Base-by-base conservation (phyloP, 768 basidiomycete species). In the Cyclocybe cylindracea region DNA sequence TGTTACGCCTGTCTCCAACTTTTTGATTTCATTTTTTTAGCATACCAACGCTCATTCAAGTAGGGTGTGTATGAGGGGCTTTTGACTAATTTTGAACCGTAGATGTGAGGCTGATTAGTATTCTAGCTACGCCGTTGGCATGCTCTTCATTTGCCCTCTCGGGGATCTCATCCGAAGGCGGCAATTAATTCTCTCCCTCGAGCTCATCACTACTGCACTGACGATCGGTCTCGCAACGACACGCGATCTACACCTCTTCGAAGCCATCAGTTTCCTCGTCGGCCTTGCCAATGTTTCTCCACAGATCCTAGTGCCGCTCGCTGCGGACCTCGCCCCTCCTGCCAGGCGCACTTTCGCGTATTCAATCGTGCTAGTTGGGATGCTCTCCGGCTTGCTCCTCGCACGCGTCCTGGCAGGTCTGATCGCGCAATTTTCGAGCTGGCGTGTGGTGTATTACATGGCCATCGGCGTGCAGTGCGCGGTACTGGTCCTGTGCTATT, bases 131-230 rank as follows among this genome's bases (percentile, higher is more conserved):
- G 87, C 86, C 0, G 69, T 70, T 10, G 90, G 90, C 1, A 76
- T 92, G 6, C 66, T 93, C 6, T 67, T 93, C 48, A 81, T 94
- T 46, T 80, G 86, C 0, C 92, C 93, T 1, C 73, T 91, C 0
- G 92, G 93, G 10, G 93, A 96, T 64, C 77, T 94, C 13, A 79
- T 92, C 35, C 84, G 87, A 18, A 74, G 92, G 33, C 77, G 92
- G 5, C 85, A 84, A 40, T 74, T 95, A 0, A 74, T 87, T 37
- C 72, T 94, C 19, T 50, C 78, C 6, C 69, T 91, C 13, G 70
- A 86, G 24, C 58, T 78, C 3, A 40, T 77, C 24, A 81, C 85
- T 0, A 75, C 80, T 0, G 58, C 76, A 2, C 71, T 95, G 4
- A 82, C 87, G 0, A 83, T 94, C 38, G 91, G 86, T 0, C 75